Evolutionary conservation across 2,329 filamentous ascomycete species (phyloP), one percentile per base, ranked within the genome.

Genomic region (Cladosporium sp.): DNA sequence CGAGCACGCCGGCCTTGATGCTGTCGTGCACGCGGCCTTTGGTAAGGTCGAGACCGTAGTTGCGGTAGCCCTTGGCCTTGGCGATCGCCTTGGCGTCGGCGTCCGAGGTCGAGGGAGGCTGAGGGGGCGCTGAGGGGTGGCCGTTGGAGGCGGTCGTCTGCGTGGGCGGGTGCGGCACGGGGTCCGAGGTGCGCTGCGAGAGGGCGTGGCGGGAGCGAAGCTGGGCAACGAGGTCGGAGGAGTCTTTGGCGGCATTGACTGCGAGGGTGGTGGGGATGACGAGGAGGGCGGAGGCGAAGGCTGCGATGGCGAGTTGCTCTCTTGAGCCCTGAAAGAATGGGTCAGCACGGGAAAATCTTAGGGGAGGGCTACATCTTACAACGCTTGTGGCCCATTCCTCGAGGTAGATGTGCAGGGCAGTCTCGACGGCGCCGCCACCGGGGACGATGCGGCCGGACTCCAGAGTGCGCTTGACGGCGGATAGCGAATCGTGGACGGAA

Each of bases 331-430:
- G 58, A 54, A 31, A 31, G 31, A 22, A 18, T 31, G 37, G 16
- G 18, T 19, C 5, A 9, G 38, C n/a, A 33, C 4, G 18, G 34
- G 38, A 64, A 28, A 28, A 28, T 28, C 22, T 28, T 28, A 28
- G 22, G 22, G 22, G 7, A 28, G 22, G 22, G 22, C 7, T 28
- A 7, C 22, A 28, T 28, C 22, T 28, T 76, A 82, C 90, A 57
- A 98, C 92, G 35, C 93, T 97, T 63, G 93, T 92, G 49, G 93
- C 93, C 72, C 95, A 98, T 74, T 98, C 93, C 76, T 98, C 93
- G 33, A 98, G 82, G 75, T 97, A 98, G 69, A 98, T 98, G 77
- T 97, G 93, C 60, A 98, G 82, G 45, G 93, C 93, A n/a, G 93
- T 97, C 78, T 98, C 93, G 18, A 96, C 92, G 41, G 93, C 93